Conservation (phyloP, 495 filamentous ascomycete genomes). For the Annulohypoxylon nitens region DNA sequence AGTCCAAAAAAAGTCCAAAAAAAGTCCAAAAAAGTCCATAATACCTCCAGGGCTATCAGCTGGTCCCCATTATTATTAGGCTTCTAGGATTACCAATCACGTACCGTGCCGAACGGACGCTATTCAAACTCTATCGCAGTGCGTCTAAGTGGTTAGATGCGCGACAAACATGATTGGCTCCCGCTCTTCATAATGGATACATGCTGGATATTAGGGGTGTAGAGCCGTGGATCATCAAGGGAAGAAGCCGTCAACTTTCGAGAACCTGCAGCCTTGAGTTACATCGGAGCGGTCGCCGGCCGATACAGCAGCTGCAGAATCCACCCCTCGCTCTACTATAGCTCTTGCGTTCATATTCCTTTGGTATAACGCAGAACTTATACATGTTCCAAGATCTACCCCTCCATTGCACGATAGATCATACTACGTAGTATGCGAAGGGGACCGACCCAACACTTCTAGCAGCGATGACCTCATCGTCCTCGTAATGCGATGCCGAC, state of each 20-base stretch:
- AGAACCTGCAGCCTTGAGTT: constrained; percentile 47
- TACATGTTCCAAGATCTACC: constrained; percentile 49
- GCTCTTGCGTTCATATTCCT: constrained; percentile 26
- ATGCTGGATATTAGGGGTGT: constrained; percentile 27
- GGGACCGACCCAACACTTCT: constrained; percentile 1
- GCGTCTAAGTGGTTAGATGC: constrained; percentile 34
- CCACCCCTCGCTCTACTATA: constrained; percentile 20
- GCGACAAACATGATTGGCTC: constrained; percentile 45
- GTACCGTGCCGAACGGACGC: constrained; percentile 47
- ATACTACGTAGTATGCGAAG: constrained; percentile 45
- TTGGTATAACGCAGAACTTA: constrained; percentile 27
- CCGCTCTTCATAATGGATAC: constrained; percentile 27
- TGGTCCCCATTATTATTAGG: constrained; percentile 35
- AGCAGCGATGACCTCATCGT: constrained; percentile 42
- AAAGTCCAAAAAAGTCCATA: too few species aligned
- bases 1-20: not conserved
- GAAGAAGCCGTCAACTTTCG: constrained; percentile 36
- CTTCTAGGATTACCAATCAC: constrained; percentile 38
- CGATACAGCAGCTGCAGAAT: constrained; percentile 10
- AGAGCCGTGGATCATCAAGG: constrained; percentile 42
- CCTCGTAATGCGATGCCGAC: constrained; percentile 9
- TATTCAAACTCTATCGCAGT: constrained; percentile 42
- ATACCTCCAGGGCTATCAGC: constrained; percentile 16
- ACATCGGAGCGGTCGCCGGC: constrained; percentile 45
- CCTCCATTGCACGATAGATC: constrained; percentile 48